phyloP scores from a whole-genome alignment of 2,329 filamentous ascomycete genomes.

The Alternaria conjuncta region DNA sequence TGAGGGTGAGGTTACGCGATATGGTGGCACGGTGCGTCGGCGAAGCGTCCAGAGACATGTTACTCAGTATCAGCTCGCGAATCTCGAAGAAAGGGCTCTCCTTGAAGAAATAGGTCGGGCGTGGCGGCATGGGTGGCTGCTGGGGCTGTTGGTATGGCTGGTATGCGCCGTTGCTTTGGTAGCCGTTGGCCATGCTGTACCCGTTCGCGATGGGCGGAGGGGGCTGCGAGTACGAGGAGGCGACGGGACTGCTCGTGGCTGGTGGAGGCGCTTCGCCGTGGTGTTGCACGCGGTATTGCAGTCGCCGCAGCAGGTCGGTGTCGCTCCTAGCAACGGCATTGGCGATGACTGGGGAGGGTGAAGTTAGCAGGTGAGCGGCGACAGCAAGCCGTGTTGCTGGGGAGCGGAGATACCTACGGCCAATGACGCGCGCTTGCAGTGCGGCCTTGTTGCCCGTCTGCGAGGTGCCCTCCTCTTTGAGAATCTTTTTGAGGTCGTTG shows the following conservation, averaged over 20 bases:
- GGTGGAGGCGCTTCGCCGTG: slow-evolving; percentile 47
- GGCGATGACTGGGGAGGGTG: slow-evolving; percentile 48
- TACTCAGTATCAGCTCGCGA: slow-evolving; percentile 66
- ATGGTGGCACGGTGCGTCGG: slow-evolving; percentile 66
- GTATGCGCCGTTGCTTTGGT: slow-evolving; percentile 15
- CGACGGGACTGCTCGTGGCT: slow-evolving; percentile 24
- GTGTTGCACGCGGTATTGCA: slow-evolving; percentile 51
- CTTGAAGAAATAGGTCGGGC: slow-evolving; percentile 64
- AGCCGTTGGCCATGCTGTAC: slow-evolving; percentile 32
- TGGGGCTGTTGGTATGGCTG: slow-evolving; percentile 24
- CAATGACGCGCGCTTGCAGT: slow-evolving; percentile 77
- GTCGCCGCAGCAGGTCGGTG: slow-evolving; percentile 42
- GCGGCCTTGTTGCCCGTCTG: slow-evolving; percentile 84
- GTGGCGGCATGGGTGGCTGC: slow-evolving; percentile 18
- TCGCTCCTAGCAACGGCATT: slow-evolving; percentile 44
- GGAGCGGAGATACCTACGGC: slow-evolving; percentile 65
- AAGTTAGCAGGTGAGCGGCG: slow-evolving; percentile 21
- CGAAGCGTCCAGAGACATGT: slow-evolving; percentile 72
- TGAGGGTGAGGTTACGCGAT: slow-evolving; percentile 65
- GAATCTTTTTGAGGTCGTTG: slow-evolving; percentile 76
- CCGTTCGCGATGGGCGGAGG: slow-evolving; percentile 27
- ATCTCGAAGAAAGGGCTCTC: slow-evolving; percentile 86
- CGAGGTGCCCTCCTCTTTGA: slow-evolving; percentile 71
- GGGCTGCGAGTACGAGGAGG: slow-evolving; percentile 21
- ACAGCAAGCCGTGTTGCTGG: not conserved